Evolutionary conservation across 2,329 filamentous ascomycete species (phyloP).

Genomic region (Pseudogymnoascus sp.): DNA sequence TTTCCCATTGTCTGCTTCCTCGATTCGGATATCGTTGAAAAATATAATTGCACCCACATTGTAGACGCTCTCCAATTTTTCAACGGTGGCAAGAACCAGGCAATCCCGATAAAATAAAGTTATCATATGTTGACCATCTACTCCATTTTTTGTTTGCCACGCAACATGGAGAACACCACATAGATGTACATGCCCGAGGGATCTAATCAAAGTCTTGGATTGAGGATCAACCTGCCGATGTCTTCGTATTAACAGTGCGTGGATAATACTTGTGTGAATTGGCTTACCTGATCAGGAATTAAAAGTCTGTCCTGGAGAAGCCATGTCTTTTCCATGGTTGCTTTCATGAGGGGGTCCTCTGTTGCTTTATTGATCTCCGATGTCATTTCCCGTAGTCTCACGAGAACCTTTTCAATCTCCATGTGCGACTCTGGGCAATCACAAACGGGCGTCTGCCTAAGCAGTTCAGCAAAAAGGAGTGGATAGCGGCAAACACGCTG

Average conservation of each 20-base stretch:
- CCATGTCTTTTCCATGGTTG: slow-evolving; percentile 73
- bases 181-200: slow-evolving; percentile 71
- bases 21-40: slow-evolving; percentile 57
- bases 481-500: slow-evolving; percentile 90
- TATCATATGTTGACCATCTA: slow-evolving; percentile 75
- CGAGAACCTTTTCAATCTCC: slow-evolving; percentile 67
- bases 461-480: slow-evolving; percentile 74
- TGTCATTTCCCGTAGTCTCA: slow-evolving; percentile 66
- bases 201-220: slow-evolving; percentile 61
- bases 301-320: slow-evolving; percentile 72
- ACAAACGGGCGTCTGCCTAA: slow-evolving; percentile 72
- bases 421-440: slow-evolving; percentile 81
- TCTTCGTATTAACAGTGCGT: neutral
- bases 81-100: slow-evolving; percentile 65
- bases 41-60: slow-evolving; percentile 68
- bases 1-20: slow-evolving; percentile 68
- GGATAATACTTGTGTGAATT: neutral
- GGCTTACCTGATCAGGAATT: slow-evolving; percentile 62
- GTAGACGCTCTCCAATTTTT: slow-evolving; percentile 60
- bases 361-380: slow-evolving; percentile 79
- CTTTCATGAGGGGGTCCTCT: slow-evolving; percentile 63
- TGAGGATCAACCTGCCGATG: slow-evolving; percentile 38
- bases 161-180: slow-evolving; percentile 80
- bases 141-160: slow-evolving; percentile 63
- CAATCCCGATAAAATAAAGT: slow-evolving; percentile 77